Conservation (phyloP, 202 grass and related monocot genomes). For the Brachypodium distachyon region DNA sequence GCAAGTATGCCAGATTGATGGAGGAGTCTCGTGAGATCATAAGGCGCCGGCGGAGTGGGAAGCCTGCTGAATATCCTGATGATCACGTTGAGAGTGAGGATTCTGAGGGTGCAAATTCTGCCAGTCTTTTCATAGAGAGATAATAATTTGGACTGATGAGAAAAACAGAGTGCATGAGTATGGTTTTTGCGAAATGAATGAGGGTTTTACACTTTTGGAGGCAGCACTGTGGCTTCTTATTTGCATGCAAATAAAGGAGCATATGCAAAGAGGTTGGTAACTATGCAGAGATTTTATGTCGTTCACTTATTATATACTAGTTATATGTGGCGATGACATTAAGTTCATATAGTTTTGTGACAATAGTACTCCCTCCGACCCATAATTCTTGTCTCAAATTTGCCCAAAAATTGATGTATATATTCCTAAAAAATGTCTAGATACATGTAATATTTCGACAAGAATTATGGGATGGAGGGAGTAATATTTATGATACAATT, state of each 20-base stretch:
- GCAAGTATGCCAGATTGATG: constrained; percentile 64
- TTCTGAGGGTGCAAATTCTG: not conserved
- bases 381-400: no score
- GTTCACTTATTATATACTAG: not conserved
- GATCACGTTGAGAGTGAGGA: not conserved
- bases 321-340: not conserved
- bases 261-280: constrained; percentile 4
- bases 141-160: not conserved
- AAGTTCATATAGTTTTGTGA: not conserved
- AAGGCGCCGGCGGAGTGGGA: constrained; percentile 25
- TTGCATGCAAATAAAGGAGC: not conserved
- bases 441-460: no score
- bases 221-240: not conserved
- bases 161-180: not conserved
- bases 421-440: no score
- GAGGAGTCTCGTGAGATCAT: constrained; percentile 45
- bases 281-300: not conserved
- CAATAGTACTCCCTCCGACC: no score
- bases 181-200: not conserved
- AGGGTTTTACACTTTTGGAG: not conserved
- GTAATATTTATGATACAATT: not conserved
- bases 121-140: not conserved
- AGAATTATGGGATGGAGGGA: no score
- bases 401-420: no score
- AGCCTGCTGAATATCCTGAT: not conserved